These are phyloP conservation scores for Jackrogersella minutella DNA, from an alignment of 495 filamentous ascomycete species.

Conservation along the genomic window DNA sequence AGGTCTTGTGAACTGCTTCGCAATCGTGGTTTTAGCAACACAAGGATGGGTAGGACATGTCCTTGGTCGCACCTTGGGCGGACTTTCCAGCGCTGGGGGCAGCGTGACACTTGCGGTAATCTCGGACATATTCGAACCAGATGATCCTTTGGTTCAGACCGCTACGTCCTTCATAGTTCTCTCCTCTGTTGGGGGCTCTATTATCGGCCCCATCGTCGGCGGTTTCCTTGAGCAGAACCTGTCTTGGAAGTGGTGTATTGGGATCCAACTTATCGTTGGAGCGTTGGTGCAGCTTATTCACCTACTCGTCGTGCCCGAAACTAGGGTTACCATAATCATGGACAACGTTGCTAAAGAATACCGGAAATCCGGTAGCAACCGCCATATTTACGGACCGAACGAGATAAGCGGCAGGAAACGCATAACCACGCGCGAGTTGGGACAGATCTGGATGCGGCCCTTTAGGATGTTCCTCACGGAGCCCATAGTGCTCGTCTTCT, in stretches of 20 bases:
- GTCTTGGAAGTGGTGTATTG: conserved; percentile 48
- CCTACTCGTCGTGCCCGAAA: conserved; percentile 57
- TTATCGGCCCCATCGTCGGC: conserved; percentile 64
- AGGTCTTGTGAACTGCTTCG: conserved; percentile 67
- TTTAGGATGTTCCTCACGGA: conserved; percentile 70
- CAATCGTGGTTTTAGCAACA: conserved; percentile 62
- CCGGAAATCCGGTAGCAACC: conserved; percentile 55
- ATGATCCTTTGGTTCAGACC: conserved; percentile 61
- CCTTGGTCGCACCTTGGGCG: conserved; percentile 64
- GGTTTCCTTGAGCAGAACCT: conserved; percentile 57
- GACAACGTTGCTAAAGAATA: conserved; percentile 65
- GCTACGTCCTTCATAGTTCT: conserved; percentile 69
- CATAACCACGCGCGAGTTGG: conserved; percentile 62
- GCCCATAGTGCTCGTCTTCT: conserved; percentile 67
- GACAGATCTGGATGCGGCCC: conserved; percentile 65
- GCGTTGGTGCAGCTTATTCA: conserved; percentile 61
- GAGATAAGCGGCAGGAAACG: conserved; percentile 52
- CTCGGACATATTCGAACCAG: conserved; percentile 68
- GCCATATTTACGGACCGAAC: conserved; percentile 65
- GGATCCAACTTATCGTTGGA: conserved; percentile 34
- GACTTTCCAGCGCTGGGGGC: conserved; percentile 67
- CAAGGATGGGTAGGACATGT: conserved; percentile 65
- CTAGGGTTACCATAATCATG: conserved; percentile 64
- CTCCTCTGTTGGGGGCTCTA: conserved; percentile 56
- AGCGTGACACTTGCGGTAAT: conserved; percentile 71